Base-by-base conservation (phyloP, 768 basidiomycete genomes). In the Psilocybe tampanensis region DNA sequence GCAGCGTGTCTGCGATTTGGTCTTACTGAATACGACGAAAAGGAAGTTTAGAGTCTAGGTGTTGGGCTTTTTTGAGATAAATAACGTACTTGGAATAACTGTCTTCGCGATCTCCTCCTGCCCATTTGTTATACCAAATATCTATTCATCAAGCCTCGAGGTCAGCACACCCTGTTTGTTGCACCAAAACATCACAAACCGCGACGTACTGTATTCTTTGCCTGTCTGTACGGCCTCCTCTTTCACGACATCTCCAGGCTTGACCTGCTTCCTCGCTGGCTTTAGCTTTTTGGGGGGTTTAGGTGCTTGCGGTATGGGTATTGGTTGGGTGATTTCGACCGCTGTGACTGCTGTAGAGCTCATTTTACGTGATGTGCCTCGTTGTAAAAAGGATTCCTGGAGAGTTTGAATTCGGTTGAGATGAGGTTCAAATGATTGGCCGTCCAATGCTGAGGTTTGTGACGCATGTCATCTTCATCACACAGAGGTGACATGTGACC, bases 61-160 rank as follows among this genome's bases (percentile, higher is more conserved):
- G 43, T 18, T 39, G 19, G 22, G 18, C 18, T 41, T 18, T 36
- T 17, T 24, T 42, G 33, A 24, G 2, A 59, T 19, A 57, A 57
- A 21, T 36, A 44, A 59, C 89, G 56, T 62, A 94, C 95, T 94
- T 96, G 33, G 95, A 95, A 70, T 98, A 94, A 56, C 85, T 90
- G 70, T 99, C 96, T 71, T 98, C 97, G 26, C 94, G 85, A 70
- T 99, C 97, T 54, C 96, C 97, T 52, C 97, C 97, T n/a, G 97
- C 97, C 96, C 96, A 98, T 76, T 97, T 96, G 74, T 98, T 95
- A 71, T 96, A 98, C 96, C 97, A 99, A 50, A 96, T 91, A 73
- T 99, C 92, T 91, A 58, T 42, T 41, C 29, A 53, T 50, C 61
- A 62, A 61, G 32, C 52, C 63, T 22, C 23, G 2, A 48, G 26